Evolutionary conservation across 345 rosid genomes (phyloP).

Genomic region (Firmiana major): DNA sequence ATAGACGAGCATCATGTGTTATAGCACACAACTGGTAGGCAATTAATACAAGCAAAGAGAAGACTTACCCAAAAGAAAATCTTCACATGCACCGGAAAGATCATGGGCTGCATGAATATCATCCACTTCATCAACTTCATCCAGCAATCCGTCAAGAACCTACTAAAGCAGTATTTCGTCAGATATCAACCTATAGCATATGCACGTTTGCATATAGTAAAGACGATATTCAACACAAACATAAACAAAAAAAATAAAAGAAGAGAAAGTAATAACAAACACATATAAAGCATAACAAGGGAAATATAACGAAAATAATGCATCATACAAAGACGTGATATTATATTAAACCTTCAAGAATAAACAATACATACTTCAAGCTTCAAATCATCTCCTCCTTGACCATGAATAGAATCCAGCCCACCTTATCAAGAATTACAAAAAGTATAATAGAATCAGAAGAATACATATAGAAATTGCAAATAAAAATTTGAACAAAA

Average conservation of each 20-base stretch:
- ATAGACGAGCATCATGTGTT: not conserved
- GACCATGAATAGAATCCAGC: slow-evolving; percentile 34
- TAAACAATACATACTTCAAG: slow-evolving; percentile 57
- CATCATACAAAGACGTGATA: slow-evolving; percentile 5
- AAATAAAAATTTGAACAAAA: not conserved
- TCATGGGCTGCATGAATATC: slow-evolving; percentile 55
- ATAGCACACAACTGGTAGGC: not conserved
- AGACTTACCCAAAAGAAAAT: slow-evolving; percentile 46
- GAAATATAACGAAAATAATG: not conserved
- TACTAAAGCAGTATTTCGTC: slow-evolving; percentile 30
- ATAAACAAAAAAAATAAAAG: not conserved
- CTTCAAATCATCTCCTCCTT: slow-evolving; percentile 45
- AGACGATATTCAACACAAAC: not conserved
- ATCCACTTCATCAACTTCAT: slow-evolving; percentile 64
- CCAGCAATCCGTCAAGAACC: slow-evolving; percentile 78
- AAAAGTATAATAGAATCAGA: slow-evolving; percentile 10
- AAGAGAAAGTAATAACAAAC: not conserved
- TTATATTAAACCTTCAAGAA: slow-evolving; percentile 4
- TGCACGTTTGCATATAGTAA: not conserved
- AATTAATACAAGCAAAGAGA: slow-evolving; percentile 5
- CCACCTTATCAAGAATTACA: slow-evolving; percentile 43
- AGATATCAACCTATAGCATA: slow-evolving; percentile 15
- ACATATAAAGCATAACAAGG: not conserved
- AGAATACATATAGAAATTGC: not conserved
- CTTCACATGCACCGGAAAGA: slow-evolving; percentile 44